These are phyloP conservation scores for Eimeria zaria DNA, from an alignment of 169 alveolate genomes.

Conservation along the genomic window DNA sequence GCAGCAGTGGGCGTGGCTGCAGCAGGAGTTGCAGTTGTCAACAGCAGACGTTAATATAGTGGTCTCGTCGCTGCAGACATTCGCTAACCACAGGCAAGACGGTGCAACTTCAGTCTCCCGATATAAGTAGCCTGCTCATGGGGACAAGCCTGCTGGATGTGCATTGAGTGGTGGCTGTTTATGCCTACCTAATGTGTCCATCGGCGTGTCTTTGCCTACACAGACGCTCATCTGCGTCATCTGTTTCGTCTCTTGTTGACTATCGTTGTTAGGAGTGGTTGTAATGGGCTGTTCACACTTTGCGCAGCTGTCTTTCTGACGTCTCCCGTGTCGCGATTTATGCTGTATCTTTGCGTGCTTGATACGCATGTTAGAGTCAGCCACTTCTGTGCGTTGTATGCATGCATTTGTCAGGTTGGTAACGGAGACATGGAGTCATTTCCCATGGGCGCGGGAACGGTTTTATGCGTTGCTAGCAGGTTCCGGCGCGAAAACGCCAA, in stretches of 20 bases:
- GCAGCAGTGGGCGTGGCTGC: conserved; percentile 84
- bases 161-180: neutral
- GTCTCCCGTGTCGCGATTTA: neutral
- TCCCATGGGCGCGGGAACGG: conserved; percentile 76
- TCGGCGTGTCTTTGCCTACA: neutral
- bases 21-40: conserved; percentile 72
- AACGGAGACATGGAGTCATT: conserved; percentile 82
- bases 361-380: neutral
- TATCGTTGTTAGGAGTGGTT: neutral
- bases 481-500: conserved; percentile 79
- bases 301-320: neutral
- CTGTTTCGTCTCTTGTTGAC: neutral
- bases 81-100: conserved; percentile 75
- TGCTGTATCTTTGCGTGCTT: neutral
- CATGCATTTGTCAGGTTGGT: conserved; percentile 38
- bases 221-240: neutral
- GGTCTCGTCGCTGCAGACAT: conserved; percentile 78
- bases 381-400: neutral
- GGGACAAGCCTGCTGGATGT: neutral
- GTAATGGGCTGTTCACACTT: neutral
- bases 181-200: neutral
- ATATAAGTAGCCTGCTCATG: neutral
- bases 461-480: conserved; percentile 62
- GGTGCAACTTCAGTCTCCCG: neutral
- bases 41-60: conserved; percentile 70